Evolutionary conservation across 345 rosid genomes (phyloP).

Genomic region (Crucihimalaya himalaica): DNA sequence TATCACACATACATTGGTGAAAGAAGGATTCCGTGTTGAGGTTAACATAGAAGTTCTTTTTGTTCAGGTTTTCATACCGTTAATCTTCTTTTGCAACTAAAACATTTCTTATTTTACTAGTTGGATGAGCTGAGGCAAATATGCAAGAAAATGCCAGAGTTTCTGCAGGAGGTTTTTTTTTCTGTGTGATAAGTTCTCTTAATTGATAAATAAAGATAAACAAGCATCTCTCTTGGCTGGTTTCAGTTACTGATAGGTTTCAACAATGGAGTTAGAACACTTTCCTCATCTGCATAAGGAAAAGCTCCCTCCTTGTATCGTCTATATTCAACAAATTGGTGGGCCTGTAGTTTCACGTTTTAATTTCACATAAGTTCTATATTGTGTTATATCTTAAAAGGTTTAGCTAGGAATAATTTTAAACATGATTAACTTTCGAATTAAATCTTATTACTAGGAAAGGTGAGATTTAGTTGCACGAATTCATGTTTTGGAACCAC

Average conservation of each 20-base stretch:
- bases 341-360: conserved; percentile 33
- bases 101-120: conserved; percentile 43
- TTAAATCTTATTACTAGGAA: background rate
- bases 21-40: conserved; percentile 92
- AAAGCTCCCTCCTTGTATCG: conserved; percentile 62
- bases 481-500: background rate
- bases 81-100: background rate
- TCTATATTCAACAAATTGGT: conserved; percentile 93
- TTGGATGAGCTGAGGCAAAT: conserved; percentile 95
- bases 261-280: conserved; percentile 68
- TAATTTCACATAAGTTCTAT: conserved; percentile 5
- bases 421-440: background rate
- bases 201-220: conserved; percentile 20
- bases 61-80: conserved; percentile 16
- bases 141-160: conserved; percentile 88
- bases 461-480: conserved; percentile 14
- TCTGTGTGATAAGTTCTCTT: conserved; percentile 23
- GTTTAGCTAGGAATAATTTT: conserved; percentile 6
- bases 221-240: conserved; percentile 21
- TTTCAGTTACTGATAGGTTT: conserved; percentile 53
- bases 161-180: conserved; percentile 81
- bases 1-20: conserved; percentile 84
- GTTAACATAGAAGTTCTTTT: conserved; percentile 42
- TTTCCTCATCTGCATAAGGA: conserved; percentile 59
- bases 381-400: background rate